Conservation (phyloP, 768 basidiomycete species). For the Lactarius psammicola region DNA sequence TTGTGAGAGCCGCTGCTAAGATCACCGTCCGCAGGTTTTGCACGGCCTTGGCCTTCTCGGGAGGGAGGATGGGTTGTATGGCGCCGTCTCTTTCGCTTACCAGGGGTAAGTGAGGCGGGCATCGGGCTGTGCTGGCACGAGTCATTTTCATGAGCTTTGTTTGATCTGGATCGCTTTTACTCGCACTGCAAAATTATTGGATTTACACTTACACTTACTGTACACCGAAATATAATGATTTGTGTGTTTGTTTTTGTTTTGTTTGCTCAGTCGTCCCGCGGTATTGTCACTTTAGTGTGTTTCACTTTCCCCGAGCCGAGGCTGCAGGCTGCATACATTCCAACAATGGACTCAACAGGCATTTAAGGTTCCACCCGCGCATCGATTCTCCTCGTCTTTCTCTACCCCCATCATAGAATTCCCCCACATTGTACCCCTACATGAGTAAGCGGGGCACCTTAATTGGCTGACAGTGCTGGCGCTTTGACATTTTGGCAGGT, state of each 20-base stretch:
- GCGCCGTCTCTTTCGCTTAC: slow-evolving; percentile 92
- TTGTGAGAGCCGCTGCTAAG: slow-evolving; percentile 10
- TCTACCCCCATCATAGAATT: background rate
- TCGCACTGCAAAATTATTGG: background rate
- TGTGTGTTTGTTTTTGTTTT: background rate
- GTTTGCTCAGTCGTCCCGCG: no score
- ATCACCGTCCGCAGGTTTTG: slow-evolving; percentile 44
- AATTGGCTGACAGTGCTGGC: background rate
- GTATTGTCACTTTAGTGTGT: background rate
- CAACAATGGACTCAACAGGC: no score
- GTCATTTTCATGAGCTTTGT: background rate
- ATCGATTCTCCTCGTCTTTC: background rate
- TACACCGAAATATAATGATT: background rate
- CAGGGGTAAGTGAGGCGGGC: slow-evolving; percentile 59
- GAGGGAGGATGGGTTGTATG: slow-evolving; percentile 90
- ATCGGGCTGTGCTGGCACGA: background rate
- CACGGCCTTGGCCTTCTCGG: slow-evolving; percentile 90
- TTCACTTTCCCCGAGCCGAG: background rate
- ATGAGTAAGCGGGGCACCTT: slow-evolving; percentile 10
- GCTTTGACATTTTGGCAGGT: slow-evolving; percentile 10
- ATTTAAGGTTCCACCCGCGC: background rate
- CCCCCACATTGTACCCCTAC: background rate
- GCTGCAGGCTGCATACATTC: background rate
- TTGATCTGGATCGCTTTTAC: slow-evolving; percentile 1
- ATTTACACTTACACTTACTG: no score